These are phyloP conservation scores for Scutellaria barbata DNA, from an alignment of 257 asterid genomes.

Conservation along the genomic window DNA sequence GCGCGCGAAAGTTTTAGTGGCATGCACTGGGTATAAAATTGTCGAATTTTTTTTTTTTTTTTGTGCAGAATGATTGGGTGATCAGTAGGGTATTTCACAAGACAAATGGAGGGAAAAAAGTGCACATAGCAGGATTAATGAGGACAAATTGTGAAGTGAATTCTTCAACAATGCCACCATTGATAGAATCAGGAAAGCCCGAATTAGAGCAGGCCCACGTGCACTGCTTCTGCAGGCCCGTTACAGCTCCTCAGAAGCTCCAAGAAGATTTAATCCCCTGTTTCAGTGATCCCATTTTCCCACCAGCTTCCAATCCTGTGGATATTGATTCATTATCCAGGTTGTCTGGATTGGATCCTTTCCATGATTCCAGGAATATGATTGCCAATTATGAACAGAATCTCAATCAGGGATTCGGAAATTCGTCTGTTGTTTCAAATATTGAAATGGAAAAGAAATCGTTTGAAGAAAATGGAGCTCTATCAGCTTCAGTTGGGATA, in stretches of 20 bases:
- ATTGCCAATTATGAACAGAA: slow-evolving; percentile 41
- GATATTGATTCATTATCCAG: slow-evolving; percentile 31
- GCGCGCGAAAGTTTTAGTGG: too few relatives aligned
- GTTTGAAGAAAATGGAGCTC: slow-evolving; percentile 44
- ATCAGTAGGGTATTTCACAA: slow-evolving; percentile 76
- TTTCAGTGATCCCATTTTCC: slow-evolving; percentile 27
- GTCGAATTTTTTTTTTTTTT: not conserved
- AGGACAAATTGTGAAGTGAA: slow-evolving; percentile 33
- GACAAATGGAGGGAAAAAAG: slow-evolving; percentile 62
- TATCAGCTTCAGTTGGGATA: slow-evolving; percentile 41
- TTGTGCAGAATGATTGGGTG: slow-evolving; percentile 80
- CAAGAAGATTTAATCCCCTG: slow-evolving; percentile 28
- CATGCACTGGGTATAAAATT: too few relatives aligned
- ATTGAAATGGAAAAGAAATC: slow-evolving; percentile 47
- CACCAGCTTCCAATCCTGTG: slow-evolving; percentile 34
- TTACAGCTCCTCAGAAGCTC: slow-evolving; percentile 22
- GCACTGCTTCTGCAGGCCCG: slow-evolving; percentile 63
- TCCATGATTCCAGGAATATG: slow-evolving; percentile 39
- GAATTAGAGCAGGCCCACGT: slow-evolving; percentile 36
- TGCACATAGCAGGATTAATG: slow-evolving; percentile 53
- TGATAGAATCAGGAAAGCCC: slow-evolving; percentile 42
- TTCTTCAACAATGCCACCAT: slow-evolving; percentile 49
- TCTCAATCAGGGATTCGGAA: slow-evolving; percentile 40
- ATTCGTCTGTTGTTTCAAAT: slow-evolving; percentile 40
- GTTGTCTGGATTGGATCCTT: slow-evolving; percentile 35